Conservation (phyloP, 805 yeast species). For the Teunomyces tritomae region DNA sequence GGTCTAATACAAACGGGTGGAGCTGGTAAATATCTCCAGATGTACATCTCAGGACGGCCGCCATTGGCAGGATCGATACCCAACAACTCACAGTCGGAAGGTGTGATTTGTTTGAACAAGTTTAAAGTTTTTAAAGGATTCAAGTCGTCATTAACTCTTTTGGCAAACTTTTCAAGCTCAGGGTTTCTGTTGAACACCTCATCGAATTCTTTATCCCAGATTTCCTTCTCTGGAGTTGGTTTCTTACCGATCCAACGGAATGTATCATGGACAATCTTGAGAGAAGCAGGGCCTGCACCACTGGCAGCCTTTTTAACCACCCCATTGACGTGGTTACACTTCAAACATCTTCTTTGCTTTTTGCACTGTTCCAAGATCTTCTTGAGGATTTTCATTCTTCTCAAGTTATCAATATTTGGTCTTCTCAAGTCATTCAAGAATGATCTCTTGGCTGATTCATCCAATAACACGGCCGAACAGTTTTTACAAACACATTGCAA, state of each 20-base stretch:
- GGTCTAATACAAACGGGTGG: slow-evolving; percentile 99
- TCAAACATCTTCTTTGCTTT: slow-evolving; percentile 86
- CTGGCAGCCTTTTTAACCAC: slow-evolving; percentile 95
- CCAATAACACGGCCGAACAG: slow-evolving; percentile 76
- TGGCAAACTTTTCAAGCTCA: slow-evolving; percentile 82
- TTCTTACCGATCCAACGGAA: slow-evolving; percentile 95
- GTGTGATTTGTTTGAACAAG: slow-evolving; percentile 78
- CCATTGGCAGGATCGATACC: slow-evolving; percentile 86
- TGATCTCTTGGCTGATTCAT: slow-evolving; percentile 65
- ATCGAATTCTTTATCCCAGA: slow-evolving; percentile 86
- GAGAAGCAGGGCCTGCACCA: slow-evolving; percentile 88
- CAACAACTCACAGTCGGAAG: slow-evolving; percentile 86
- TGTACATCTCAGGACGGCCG: slow-evolving; percentile 93
- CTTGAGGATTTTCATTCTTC: slow-evolving; percentile 87
- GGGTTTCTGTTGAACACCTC: slow-evolving; percentile 74
- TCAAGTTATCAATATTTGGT: slow-evolving; percentile 85
- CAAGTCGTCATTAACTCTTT: slow-evolving; percentile 87
- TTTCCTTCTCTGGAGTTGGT: slow-evolving; percentile 74
- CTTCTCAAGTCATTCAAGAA: slow-evolving; percentile 77
- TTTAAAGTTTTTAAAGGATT: slow-evolving; percentile 89
- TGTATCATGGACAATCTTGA: slow-evolving; percentile 93
- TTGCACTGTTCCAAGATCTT: slow-evolving; percentile 88
- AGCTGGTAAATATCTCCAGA: slow-evolving; percentile 97
- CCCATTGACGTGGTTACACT: slow-evolving; percentile 89
- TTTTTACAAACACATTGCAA: slow-evolving; percentile 88